Conservation (phyloP, 306 rosid genomes). For the Psophocarpus tetragonolobus region DNA sequence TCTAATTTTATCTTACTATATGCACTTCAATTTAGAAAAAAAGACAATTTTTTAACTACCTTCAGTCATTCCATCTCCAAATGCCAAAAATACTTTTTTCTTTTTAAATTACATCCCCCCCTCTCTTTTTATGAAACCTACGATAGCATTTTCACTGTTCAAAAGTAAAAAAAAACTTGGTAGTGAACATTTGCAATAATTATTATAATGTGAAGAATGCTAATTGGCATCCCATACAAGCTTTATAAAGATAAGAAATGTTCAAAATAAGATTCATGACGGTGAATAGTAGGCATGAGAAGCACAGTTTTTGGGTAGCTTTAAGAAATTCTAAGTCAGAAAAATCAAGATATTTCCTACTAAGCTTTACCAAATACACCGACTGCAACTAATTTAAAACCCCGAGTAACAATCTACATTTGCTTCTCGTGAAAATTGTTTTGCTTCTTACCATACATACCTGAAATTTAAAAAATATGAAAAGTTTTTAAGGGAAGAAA, state of each 20-base stretch:
- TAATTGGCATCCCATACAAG: conserved; percentile 20
- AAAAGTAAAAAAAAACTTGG: neutral
- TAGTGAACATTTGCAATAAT: conserved; percentile 33
- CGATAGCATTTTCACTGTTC: neutral
- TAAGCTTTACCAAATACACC: conserved; percentile 22
- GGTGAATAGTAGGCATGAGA: neutral
- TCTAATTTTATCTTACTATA: neutral
- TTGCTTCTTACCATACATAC: conserved; percentile 34
- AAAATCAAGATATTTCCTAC: conserved; percentile 25
- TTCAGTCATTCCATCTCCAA: conserved; percentile 5
- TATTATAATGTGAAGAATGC: conserved; percentile 26
- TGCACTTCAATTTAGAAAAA: neutral
- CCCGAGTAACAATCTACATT: conserved; percentile 26
- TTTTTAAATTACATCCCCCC: neutral
- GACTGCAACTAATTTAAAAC: conserved; percentile 26
- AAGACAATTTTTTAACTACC: neutral
- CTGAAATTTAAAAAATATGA: conserved; percentile 10
- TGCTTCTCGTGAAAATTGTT: conserved; percentile 13
- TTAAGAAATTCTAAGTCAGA: conserved; percentile 10
- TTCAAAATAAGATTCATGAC: conserved; percentile 10
- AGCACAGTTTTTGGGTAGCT: neutral
- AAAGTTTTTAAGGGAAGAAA: neutral
- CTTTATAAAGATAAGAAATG: conserved; percentile 6
- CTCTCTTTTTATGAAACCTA: neutral
- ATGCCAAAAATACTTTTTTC: neutral